Evolutionary conservation across 495 filamentous ascomycete genomes (phyloP).

Genomic region (Podospora conica): DNA sequence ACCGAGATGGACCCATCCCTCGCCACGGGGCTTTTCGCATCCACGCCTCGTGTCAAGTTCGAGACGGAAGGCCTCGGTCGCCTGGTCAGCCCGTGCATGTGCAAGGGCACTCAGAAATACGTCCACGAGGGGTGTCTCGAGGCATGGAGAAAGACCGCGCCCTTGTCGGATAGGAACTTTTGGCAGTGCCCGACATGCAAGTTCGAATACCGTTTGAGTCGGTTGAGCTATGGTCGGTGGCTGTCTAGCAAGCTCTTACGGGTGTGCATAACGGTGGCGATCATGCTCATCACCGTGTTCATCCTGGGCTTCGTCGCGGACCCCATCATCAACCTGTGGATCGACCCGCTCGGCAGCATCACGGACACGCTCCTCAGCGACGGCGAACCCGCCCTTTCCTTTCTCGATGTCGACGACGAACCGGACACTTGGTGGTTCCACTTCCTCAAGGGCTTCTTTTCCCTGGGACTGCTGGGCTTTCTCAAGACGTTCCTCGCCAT

Average conservation of each 20-base stretch:
- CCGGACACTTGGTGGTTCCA: constrained; percentile 65
- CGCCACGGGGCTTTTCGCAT: constrained; percentile 57
- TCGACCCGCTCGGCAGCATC: constrained; percentile 58
- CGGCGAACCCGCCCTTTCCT: constrained; percentile 24
- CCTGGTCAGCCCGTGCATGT: constrained; percentile 86
- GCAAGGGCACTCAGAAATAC: constrained; percentile 86
- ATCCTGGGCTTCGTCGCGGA: constrained; percentile 85
- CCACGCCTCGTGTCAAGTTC: constrained; percentile 61
- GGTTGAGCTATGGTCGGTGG: constrained; percentile 68
- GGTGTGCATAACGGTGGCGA: constrained; percentile 57
- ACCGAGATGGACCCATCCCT: constrained; percentile 57
- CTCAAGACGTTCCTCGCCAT: constrained; percentile 70
- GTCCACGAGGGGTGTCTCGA: constrained; percentile 94
- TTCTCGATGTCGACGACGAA: constrained; percentile 37
- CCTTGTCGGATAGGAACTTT: constrained; percentile 60
- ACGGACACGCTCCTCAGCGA: constrained; percentile 35
- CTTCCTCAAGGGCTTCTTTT: constrained; percentile 80
- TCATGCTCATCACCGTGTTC: constrained; percentile 67
- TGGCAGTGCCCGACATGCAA: constrained; percentile 87
- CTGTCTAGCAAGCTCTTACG: constrained; percentile 62
- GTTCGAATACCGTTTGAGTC: constrained; percentile 75
- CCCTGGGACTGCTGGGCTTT: constrained; percentile 78
- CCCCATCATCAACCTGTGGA: constrained; percentile 82
- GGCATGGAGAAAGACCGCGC: constrained; percentile 73
- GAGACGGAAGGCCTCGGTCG: constrained; percentile 70